phyloP scores from a whole-genome alignment of 2,329 filamentous ascomycete species.

The Aureobasidium sp. region DNA sequence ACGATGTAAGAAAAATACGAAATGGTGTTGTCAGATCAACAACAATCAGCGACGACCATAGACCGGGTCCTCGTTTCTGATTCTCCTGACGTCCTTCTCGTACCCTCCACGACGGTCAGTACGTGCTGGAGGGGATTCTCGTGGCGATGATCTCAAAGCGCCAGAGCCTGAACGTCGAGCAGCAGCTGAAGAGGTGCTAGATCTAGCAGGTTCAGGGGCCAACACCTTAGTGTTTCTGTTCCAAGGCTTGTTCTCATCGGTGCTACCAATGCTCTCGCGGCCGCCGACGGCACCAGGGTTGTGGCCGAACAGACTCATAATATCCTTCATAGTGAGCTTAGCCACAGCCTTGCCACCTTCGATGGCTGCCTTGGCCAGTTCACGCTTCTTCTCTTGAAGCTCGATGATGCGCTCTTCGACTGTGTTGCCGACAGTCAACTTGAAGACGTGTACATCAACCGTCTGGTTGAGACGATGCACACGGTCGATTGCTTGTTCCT shows the following conservation, averaged over 20 bases:
- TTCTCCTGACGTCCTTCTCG: slow-evolving; percentile 20
- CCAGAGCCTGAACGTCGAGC: slow-evolving; percentile 8
- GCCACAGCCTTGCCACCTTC: slow-evolving; percentile 72
- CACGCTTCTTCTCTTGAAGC: slow-evolving; percentile 87
- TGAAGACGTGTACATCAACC: slow-evolving; percentile 89
- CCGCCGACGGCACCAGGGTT: slow-evolving; percentile 47
- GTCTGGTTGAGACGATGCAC: slow-evolving; percentile 98
- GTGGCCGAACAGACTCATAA: slow-evolving; percentile 79
- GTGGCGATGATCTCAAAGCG: not conserved
- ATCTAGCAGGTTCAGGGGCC: slow-evolving; percentile 30
- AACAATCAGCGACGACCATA: slow-evolving; percentile 30
- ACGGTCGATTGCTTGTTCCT: slow-evolving; percentile 97
- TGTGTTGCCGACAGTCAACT: slow-evolving; percentile 75
- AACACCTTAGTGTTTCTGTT: slow-evolving; percentile 33
- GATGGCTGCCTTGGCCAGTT: slow-evolving; percentile 85
- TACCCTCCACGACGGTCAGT: slow-evolving; percentile 16
- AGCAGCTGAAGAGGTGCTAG: not conserved
- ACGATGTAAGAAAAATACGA: slow-evolving; percentile 8
- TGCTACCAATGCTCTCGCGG: slow-evolving; percentile 17
- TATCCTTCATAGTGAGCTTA: slow-evolving; percentile 88
- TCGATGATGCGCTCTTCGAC: slow-evolving; percentile 95
- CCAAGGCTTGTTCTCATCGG: slow-evolving; percentile 29
- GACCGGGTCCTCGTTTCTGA: slow-evolving; percentile 28
- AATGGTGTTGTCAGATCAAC: not conserved
- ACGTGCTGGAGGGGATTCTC: slow-evolving; percentile 1